phyloP scores from a whole-genome alignment of 1,284 basidiomycete genomes.

The Cutaneotrichosporon daszewskae region DNA sequence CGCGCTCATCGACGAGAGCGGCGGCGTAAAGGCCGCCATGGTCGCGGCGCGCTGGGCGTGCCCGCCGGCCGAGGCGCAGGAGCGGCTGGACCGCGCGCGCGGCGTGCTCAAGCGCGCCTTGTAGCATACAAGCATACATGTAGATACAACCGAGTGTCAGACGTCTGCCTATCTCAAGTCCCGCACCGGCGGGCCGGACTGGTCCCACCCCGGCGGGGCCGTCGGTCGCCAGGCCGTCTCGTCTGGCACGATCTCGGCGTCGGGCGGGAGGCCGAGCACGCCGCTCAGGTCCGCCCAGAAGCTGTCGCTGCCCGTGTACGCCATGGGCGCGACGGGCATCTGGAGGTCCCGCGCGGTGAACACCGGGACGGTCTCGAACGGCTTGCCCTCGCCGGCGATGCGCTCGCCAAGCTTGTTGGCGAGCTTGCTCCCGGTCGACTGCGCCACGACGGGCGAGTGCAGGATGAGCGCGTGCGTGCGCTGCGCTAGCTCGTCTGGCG shows the following conservation, averaged over 20 bases:
- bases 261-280: conserved; percentile 6
- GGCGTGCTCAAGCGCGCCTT: conserved; percentile 15
- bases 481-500: conserved; percentile 8
- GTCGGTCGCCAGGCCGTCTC: too few species aligned
- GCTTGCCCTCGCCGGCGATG: too few species aligned
- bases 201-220: too few species aligned
- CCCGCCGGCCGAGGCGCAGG: conserved; percentile 6
- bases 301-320: conserved; percentile 11
- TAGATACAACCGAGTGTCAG: too few species aligned
- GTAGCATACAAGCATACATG: not conserved
- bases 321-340: conserved; percentile 10
- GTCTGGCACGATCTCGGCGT: too few species aligned
- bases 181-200: too few species aligned
- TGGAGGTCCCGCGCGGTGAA: too few species aligned
- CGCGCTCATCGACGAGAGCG: conserved; percentile 14
- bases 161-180: too few species aligned
- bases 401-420: conserved; percentile 10
- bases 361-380: too few species aligned
- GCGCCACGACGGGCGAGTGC: conserved; percentile 7
- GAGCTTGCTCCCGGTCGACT: conserved; percentile 11
- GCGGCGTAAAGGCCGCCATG: conserved; percentile 17
- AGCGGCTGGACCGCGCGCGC: conserved; percentile 5
- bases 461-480: conserved; percentile 7
- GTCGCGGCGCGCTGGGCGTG: conserved; percentile 18
- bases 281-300: conserved; percentile 15